A percentile compares a stretch with the other conserved stretches of the same genome.
phyloP scores from a whole-genome alignment of 129 eudicot species.

The Heracleum sosnowskyi region DNA sequence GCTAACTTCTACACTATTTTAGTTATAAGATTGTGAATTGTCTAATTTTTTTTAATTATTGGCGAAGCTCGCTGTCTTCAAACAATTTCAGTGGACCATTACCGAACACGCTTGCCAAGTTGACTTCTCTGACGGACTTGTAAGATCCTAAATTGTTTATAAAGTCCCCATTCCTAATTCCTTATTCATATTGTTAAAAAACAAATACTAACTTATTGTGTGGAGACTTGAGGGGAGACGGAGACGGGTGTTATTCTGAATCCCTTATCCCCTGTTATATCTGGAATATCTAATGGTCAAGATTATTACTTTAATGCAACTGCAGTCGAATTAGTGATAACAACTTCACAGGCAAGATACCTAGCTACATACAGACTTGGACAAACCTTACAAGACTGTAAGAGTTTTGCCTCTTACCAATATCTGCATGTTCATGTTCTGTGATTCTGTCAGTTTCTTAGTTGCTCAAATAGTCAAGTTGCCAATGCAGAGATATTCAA shows the following conservation, averaged over 20 bases:
- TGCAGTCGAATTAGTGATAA: slow-evolving; percentile 45
- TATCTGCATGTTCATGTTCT: too few species aligned
- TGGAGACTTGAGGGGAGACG: not conserved
- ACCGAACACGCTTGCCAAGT: slow-evolving; percentile 54
- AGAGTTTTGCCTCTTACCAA: slow-evolving; percentile 16
- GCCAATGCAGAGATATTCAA: slow-evolving; percentile 49
- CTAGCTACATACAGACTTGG: slow-evolving; percentile 46
- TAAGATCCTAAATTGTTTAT: slow-evolving; percentile 28
- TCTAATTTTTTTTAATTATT: slow-evolving; percentile 6
- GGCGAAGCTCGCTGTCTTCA: slow-evolving; percentile 42
- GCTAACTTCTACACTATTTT: too few species aligned
- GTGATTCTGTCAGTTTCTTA: not conserved
- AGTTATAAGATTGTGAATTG: not conserved
- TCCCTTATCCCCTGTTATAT: not conserved
- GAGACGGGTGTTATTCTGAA: not conserved
- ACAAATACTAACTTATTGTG: not conserved
- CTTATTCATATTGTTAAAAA: not conserved
- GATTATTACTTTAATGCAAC: not conserved
- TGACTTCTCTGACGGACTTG: slow-evolving; percentile 56
- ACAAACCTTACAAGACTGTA: slow-evolving; percentile 28
- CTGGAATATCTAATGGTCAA: not conserved
- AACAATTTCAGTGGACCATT: slow-evolving; percentile 64
- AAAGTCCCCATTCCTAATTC: not conserved
- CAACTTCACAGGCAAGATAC: slow-evolving; percentile 28
- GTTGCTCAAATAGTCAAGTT: not conserved